Evolutionary conservation across 2,329 filamentous ascomycete species (phyloP).

Genomic region (Gnomoniopsis sp.): DNA sequence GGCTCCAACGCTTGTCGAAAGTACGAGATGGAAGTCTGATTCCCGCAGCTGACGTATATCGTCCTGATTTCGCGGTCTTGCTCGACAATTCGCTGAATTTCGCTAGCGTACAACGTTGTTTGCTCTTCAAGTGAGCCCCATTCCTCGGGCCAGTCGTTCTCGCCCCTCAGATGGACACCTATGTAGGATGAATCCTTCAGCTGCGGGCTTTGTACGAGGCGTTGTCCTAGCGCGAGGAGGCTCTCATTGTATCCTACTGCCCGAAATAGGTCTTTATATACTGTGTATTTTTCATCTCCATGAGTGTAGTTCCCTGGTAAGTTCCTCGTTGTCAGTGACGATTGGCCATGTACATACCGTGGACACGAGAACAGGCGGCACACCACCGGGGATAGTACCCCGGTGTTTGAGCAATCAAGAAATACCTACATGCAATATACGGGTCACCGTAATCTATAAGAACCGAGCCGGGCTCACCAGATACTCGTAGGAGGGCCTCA

Average conservation of each 20-base stretch:
- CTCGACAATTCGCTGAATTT: not conserved
- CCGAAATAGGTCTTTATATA: constrained; percentile 7
- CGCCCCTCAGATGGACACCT: constrained; percentile 5
- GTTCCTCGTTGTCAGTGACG: not conserved
- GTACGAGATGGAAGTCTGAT: not conserved
- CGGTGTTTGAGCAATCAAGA: not conserved
- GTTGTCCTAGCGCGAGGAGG: not conserved
- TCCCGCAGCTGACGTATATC: constrained; percentile 11
- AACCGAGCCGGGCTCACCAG: not conserved
- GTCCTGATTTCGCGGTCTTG: not conserved
- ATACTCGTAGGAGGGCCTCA: not conserved
- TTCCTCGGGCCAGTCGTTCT: constrained; percentile 5
- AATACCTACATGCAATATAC: not conserved
- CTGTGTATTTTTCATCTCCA: not conserved
- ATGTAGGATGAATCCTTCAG: not conserved
- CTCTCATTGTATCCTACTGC: not conserved
- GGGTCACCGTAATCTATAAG: not conserved
- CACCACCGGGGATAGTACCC: not conserved
- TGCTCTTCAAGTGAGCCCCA: not conserved
- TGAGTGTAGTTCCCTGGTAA: constrained; percentile 1
- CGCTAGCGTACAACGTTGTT: not conserved
- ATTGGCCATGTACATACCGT: not conserved
- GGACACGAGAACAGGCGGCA: not conserved
- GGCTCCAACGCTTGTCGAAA: constrained; percentile 14
- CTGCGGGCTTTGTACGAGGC: not conserved